Conservation (phyloP, 2,329 filamentous ascomycete species). For the Aspergillus niger region DNA sequence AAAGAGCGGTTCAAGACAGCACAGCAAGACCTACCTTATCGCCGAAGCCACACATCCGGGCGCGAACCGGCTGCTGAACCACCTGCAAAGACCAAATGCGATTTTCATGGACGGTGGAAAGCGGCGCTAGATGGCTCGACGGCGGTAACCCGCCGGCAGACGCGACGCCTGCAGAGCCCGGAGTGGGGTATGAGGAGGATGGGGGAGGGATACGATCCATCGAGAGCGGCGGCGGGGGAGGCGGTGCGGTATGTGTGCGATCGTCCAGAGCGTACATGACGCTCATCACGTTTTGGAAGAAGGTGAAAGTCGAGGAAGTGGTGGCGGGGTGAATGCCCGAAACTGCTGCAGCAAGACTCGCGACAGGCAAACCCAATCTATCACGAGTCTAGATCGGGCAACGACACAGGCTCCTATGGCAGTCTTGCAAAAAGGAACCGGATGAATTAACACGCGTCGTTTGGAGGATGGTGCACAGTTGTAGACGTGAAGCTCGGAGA, state of each 20-base stretch:
- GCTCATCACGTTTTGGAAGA: not conserved
- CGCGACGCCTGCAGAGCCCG: conserved; percentile 34
- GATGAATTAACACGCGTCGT: conserved; percentile 5
- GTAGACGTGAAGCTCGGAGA: conserved; percentile 6
- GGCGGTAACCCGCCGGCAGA: conserved; percentile 33
- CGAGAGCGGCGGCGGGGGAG: conserved; percentile 40
- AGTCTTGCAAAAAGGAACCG: not conserved
- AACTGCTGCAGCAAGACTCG: conserved; percentile 12
- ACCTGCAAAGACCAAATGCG: conserved; percentile 67
- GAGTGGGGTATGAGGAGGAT: conserved; percentile 39
- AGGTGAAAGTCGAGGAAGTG: conserved; percentile 9
- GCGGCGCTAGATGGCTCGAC: conserved; percentile 40
- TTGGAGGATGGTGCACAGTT: conserved; percentile 3
- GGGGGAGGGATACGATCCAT: conserved; percentile 44
- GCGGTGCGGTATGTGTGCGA: conserved; percentile 38
- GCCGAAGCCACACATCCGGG: conserved; percentile 98
- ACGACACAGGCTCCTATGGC: not conserved
- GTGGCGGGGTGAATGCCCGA: conserved; percentile 18
- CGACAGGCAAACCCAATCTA: conserved; percentile 8
- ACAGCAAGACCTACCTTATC: conserved; percentile 72
- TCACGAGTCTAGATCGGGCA: conserved; percentile 6
- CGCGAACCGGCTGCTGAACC: conserved; percentile 86
- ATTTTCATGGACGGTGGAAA: conserved; percentile 45
- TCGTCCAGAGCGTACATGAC: conserved; percentile 43
- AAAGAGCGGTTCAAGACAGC: not conserved